These are phyloP conservation scores for Elsinoe batatas DNA, from an alignment of 2,329 filamentous ascomycete species.

Conservation along the genomic window DNA sequence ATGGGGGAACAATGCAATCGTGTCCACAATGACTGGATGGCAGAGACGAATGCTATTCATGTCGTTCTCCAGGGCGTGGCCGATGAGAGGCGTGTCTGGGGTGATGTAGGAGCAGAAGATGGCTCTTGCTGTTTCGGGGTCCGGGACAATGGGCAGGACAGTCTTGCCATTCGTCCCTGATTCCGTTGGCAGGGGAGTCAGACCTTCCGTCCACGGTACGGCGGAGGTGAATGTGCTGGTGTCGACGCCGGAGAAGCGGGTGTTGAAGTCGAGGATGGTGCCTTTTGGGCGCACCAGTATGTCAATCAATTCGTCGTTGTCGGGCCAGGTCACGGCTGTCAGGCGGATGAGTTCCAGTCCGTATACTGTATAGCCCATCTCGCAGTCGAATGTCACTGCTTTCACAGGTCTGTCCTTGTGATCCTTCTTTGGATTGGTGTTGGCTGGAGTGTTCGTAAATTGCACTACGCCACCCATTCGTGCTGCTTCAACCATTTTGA, in stretches of 20 bases:
- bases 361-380: conserved; percentile 89
- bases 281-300: conserved; percentile 76
- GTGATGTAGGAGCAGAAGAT: conserved; percentile 68
- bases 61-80: conserved; percentile 92
- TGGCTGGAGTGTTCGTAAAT: conserved; percentile 67
- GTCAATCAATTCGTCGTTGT: conserved; percentile 65
- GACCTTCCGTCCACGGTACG: conserved; percentile 37
- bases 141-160: conserved; percentile 60
- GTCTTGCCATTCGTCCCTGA: conserved; percentile 11
- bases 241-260: conserved; percentile 78
- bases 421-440: conserved; percentile 40
- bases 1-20: conserved; percentile 74
- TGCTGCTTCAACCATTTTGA: conserved; percentile 68
- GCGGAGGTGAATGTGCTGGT: conserved; percentile 67
- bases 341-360: conserved; percentile 85
- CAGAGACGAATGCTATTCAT: conserved; percentile 76
- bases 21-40: conserved; percentile 78
- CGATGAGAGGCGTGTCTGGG: conserved; percentile 72
- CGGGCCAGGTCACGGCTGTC: conserved; percentile 81
- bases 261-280: conserved; percentile 81
- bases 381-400: conserved; percentile 84
- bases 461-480: conserved; percentile 69
- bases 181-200: conserved; percentile 12
- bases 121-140: conserved; percentile 62
- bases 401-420: conserved; percentile 27